phyloP scores from a whole-genome alignment of 192 early-diverging fungal genomes.

The Coemansia sp. region DNA sequence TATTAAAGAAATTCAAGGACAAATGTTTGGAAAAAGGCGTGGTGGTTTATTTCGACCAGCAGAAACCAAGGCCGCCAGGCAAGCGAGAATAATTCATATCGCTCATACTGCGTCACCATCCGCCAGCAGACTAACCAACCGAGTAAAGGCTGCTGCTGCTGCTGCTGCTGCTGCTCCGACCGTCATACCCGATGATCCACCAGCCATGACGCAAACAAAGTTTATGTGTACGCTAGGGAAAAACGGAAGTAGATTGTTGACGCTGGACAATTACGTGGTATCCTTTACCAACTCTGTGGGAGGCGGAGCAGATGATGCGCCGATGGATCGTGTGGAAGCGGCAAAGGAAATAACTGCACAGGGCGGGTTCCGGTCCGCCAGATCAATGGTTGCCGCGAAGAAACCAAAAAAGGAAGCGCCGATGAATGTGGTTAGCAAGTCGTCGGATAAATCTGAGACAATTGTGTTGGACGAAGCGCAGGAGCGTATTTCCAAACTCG shows the following conservation, averaged over 20 bases:
- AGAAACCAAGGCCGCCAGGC: neutral
- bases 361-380: conserved; percentile 9
- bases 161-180: too few species aligned
- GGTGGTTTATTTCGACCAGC: neutral
- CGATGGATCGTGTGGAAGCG: neutral
- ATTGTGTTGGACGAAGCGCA: conserved; percentile 30
- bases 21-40: neutral
- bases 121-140: neutral
- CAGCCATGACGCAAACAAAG: neutral
- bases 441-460: too few species aligned
- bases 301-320: neutral
- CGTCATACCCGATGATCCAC: neutral
- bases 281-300: conserved; percentile 28
- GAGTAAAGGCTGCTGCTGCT: neutral
- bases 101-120: neutral
- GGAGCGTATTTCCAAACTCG: conserved; percentile 36
- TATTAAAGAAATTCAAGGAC: too few species aligned
- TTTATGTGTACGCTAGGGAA: neutral
- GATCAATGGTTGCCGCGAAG: neutral
- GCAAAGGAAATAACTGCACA: neutral
- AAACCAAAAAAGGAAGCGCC: neutral
- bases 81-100: neutral
- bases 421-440: neutral
- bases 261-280: conserved; percentile 39
- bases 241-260: conserved; percentile 14